Conservation (phyloP, 306 rosid genomes). For the Cercis canadensis region DNA sequence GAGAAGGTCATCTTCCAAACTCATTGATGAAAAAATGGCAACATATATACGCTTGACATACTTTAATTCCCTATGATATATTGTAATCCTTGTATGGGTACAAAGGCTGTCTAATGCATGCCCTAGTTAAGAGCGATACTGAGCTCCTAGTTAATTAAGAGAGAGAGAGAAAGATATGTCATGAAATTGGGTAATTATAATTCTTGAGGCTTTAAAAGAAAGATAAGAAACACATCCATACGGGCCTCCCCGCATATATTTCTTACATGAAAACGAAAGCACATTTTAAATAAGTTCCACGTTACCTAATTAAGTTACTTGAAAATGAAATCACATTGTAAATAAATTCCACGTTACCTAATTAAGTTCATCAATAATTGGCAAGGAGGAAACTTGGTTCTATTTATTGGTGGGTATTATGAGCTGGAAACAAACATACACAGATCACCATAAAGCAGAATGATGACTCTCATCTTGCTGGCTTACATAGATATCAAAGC, state of each 20-base stretch:
- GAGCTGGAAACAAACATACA: background rate
- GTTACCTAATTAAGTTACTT: no score
- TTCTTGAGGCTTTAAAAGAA: no score
- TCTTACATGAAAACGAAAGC: conserved; percentile 9
- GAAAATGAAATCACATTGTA: background rate
- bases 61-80: no score
- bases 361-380: background rate
- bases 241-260: background rate
- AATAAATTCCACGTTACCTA: background rate
- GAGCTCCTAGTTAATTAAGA: background rate
- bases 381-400: no score
- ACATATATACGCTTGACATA: no score
- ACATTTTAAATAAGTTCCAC: no score
- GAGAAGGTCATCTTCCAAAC: background rate
- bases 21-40: conserved; percentile 8
- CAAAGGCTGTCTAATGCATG: background rate
- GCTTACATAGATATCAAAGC: background rate
- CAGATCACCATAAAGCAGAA: background rate
- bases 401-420: no score
- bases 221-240: no score
- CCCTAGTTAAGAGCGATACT: conserved; percentile 2
- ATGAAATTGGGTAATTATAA: no score
- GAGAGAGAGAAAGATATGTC: no score
- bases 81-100: background rate
- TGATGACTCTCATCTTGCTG: background rate